A percentile compares a stretch with the other conserved stretches of the same genome.
Evolutionary conservation across 371 early-diverging fungal genomes (phyloP).

Genomic region (Zopfochytrium polystomum): DNA sequence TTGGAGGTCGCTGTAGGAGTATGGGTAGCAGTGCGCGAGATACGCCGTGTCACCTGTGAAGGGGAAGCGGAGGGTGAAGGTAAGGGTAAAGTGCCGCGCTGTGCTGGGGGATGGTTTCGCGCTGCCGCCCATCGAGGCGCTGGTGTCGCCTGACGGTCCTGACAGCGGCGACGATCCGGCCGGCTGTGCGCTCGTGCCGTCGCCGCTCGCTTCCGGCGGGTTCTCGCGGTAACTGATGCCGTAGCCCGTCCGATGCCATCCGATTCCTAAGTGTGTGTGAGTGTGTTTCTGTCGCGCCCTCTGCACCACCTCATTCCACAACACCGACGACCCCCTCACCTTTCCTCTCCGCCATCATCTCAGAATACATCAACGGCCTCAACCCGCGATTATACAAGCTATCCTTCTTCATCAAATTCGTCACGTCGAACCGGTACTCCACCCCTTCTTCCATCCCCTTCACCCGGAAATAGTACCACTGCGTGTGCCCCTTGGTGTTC

Average conservation of each 20-base stretch:
- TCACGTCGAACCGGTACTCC: constrained; percentile 43
- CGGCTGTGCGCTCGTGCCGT: constrained; percentile 8
- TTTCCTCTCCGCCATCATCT: constrained; percentile 4
- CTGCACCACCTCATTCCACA: background rate
- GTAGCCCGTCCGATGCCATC: constrained; percentile 41
- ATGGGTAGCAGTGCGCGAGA: constrained; percentile 51
- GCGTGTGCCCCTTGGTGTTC: constrained; percentile 18
- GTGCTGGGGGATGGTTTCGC: background rate
- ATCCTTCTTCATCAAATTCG: constrained; percentile 41
- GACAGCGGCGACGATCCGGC: background rate
- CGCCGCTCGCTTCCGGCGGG: background rate
- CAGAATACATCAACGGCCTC: constrained; percentile 20
- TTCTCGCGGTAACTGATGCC: constrained; percentile 36
- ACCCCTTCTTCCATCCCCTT: constrained; percentile 23
- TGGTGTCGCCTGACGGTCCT: background rate
- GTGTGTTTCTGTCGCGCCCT: background rate
- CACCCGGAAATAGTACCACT: constrained; percentile 45
- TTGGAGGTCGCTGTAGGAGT: constrained; percentile 46
- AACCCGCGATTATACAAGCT: constrained; percentile 41
- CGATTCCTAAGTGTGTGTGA: constrained; percentile 9
- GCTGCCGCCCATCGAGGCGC: background rate
- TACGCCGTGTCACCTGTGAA: constrained; percentile 32
- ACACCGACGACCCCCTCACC: constrained; percentile 4
- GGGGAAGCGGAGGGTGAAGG: constrained; percentile 30
- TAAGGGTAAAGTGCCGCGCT: constrained; percentile 27